Conservation (phyloP, 345 rosid species). For the Firmiana major region DNA sequence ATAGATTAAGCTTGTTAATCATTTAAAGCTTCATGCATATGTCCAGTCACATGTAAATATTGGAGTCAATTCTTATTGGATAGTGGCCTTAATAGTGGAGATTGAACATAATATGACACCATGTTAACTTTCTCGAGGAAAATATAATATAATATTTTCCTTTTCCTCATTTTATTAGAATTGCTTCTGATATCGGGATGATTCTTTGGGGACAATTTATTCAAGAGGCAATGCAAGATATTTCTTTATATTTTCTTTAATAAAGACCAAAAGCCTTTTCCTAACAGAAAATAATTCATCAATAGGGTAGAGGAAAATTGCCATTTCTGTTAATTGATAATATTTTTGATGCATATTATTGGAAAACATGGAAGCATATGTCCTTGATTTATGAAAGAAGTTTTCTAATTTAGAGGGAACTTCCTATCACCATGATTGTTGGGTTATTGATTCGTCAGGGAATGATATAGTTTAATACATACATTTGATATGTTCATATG, state of each 20-base stretch:
- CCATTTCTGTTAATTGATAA: background rate
- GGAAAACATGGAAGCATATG: background rate
- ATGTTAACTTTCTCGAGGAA: constrained; percentile 2
- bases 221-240: background rate
- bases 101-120: background rate
- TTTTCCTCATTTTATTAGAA: background rate
- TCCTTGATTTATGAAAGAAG: background rate
- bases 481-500: background rate
- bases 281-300: background rate
- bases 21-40: background rate
- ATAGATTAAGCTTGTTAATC: background rate
- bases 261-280: background rate
- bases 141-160: background rate
- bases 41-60: background rate
- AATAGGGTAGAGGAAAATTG: background rate
- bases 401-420: background rate
- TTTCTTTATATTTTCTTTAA: background rate
- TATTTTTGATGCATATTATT: background rate
- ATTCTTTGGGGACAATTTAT: background rate
- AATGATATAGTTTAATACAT: background rate
- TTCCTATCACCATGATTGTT: background rate
- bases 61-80: background rate
- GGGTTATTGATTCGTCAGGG: constrained; percentile 3
- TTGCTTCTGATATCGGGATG: background rate
- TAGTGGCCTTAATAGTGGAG: background rate